A percentile compares a stretch with the other conserved stretches of the same genome.
Evolutionary conservation across 495 filamentous ascomycete genomes (phyloP).

Genomic region (Xylaria acuta): DNA sequence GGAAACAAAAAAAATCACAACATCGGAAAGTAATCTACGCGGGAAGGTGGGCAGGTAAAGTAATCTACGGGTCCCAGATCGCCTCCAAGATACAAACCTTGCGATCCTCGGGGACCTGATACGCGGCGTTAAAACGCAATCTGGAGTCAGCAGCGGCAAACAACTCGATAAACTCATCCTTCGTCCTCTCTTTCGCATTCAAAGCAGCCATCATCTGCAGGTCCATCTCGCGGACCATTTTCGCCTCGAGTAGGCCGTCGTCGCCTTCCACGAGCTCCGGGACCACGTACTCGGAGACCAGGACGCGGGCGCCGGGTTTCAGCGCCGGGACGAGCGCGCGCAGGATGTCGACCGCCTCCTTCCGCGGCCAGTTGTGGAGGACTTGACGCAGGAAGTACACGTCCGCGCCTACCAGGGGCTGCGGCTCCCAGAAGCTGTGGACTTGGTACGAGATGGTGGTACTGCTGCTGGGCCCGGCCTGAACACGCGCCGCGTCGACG

Average conservation of each 20-base stretch:
- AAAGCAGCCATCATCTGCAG: slow-evolving; percentile 48
- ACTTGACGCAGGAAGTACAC: slow-evolving; percentile 59
- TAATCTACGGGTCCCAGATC: neutral
- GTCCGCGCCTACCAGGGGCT: slow-evolving; percentile 47
- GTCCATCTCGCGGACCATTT: slow-evolving; percentile 36
- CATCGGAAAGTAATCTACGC: too few relatives aligned
- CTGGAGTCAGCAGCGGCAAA: slow-evolving; percentile 31
- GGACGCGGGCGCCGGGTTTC: slow-evolving; percentile 42
- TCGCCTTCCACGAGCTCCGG: slow-evolving; percentile 34
- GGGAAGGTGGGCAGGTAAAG: too few relatives aligned
- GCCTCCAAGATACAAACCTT: slow-evolving; percentile 17
- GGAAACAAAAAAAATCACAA: too few relatives aligned
- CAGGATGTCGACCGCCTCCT: slow-evolving; percentile 45
- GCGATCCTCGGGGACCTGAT: neutral
- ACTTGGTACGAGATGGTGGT: neutral
- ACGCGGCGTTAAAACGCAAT: neutral
- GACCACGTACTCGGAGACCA: slow-evolving; percentile 53
- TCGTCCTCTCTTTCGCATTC: slow-evolving; percentile 46
- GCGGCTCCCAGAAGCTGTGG: slow-evolving; percentile 25
- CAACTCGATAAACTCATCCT: slow-evolving; percentile 44
- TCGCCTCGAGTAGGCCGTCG: neutral
- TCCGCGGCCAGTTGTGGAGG: slow-evolving; percentile 55
- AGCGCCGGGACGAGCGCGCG: slow-evolving; percentile 48
- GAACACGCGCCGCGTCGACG: neutral
- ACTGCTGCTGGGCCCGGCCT: neutral